A percentile compares a stretch with the other conserved stretches of the same genome.
Conservation (phyloP, 805 yeast genomes). For the Nakazawaea siamensis region DNA sequence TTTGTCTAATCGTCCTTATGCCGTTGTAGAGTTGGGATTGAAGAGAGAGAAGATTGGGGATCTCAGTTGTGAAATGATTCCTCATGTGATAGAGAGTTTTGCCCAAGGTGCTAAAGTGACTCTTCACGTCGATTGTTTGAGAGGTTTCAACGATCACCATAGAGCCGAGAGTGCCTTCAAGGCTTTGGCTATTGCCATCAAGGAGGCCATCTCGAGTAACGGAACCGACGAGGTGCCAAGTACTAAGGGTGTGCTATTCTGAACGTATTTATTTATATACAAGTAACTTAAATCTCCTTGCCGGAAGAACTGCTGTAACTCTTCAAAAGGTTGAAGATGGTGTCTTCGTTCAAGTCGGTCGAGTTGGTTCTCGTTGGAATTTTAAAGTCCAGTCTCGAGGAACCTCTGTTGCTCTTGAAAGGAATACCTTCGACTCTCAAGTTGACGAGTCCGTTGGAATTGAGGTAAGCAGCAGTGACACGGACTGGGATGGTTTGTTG, state of each 20-base stretch:
- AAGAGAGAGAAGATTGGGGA: conserved; percentile 92
- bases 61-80: conserved; percentile 91
- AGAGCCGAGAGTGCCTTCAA: conserved; percentile 94
- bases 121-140: conserved; percentile 85
- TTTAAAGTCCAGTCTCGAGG: neutral
- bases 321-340: conserved; percentile 6
- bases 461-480: conserved; percentile 4
- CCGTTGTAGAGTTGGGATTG: conserved; percentile 82
- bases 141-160: conserved; percentile 96
- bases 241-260: conserved; percentile 89
- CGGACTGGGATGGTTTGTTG: conserved; percentile 10
- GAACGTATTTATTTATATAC: conserved; percentile 10
- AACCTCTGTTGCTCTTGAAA: conserved; percentile 2
- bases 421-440: conserved; percentile 9
- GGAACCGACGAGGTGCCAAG: conserved; percentile 92
- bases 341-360: conserved; percentile 4
- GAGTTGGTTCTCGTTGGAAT: conserved; percentile 3
- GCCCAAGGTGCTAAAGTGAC: conserved; percentile 90
- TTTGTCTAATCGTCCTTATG: conserved; percentile 85
- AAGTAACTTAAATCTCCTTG: conserved; percentile 1
- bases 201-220: conserved; percentile 73
- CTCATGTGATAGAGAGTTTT: conserved; percentile 92
- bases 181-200: conserved; percentile 88
- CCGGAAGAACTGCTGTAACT: neutral
- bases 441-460: conserved; percentile 6